Conservation (phyloP, 2,329 filamentous ascomycete genomes). For the Pleurostoma richardsiae region DNA sequence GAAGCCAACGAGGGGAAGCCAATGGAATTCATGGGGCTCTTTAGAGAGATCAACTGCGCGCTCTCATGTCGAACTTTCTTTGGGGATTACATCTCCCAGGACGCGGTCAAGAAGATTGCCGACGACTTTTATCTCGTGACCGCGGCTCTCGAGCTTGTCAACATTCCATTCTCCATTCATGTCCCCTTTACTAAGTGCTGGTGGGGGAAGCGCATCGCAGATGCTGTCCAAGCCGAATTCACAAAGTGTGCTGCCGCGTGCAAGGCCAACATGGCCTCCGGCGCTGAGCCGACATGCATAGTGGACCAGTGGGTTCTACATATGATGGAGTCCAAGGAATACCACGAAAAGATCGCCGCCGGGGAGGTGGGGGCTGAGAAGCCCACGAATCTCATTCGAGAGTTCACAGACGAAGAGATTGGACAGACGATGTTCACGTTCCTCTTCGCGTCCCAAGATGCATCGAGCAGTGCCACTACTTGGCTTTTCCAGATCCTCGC, state of each 20-base stretch:
- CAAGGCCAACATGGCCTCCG: conserved; percentile 65
- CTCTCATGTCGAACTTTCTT: conserved; percentile 76
- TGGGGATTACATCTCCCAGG: conserved; percentile 71
- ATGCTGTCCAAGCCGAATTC: conserved; percentile 68
- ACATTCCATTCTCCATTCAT: conserved; percentile 65
- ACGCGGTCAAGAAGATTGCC: conserved; percentile 67
- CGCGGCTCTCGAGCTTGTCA: conserved; percentile 73
- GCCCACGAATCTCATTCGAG: conserved; percentile 40
- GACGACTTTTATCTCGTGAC: conserved; percentile 78
- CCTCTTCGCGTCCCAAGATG: conserved; percentile 48
- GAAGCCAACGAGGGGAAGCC: conserved; percentile 46
- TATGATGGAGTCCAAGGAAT: conserved; percentile 68
- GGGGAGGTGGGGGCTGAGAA: conserved; percentile 40
- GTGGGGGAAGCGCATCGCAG: conserved; percentile 70
- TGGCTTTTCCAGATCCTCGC: conserved; percentile 49
- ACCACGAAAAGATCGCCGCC: conserved; percentile 58
- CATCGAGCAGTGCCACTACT: conserved; percentile 46
- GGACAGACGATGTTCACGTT: conserved; percentile 47
- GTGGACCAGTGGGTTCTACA: conserved; percentile 72
- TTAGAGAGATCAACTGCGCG: conserved; percentile 75
- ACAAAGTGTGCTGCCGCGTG: conserved; percentile 66
- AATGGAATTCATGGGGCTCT: conserved; percentile 63
- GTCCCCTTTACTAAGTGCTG: conserved; percentile 72
- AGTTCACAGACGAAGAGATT: conserved; percentile 45
- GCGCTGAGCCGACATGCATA: conserved; percentile 65